These are phyloP conservation scores for Phytophthora kernoviae DNA, from an alignment of 352 stramenopile genomes.

Conservation along the genomic window DNA sequence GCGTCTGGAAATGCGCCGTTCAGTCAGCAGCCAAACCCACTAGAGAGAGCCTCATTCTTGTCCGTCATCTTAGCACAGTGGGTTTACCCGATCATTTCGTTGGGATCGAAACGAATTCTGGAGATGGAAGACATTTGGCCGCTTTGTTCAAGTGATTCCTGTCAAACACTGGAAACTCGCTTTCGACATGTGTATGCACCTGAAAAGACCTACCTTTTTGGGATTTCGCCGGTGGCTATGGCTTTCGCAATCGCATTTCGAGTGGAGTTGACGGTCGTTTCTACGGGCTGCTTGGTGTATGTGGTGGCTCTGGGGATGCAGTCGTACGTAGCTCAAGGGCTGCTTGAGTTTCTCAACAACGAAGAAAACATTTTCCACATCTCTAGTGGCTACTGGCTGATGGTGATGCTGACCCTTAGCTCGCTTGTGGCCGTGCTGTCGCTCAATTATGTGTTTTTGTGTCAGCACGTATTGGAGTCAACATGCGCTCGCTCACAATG, in stretches of 20 bases:
- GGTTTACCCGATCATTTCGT: constrained; percentile 48
- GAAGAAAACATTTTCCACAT: constrained; percentile 34
- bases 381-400: constrained; percentile 30
- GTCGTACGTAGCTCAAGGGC: constrained; percentile 19
- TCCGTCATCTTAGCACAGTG: constrained; percentile 54
- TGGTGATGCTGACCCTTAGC: constrained; percentile 21
- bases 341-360: constrained; percentile 31
- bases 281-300: constrained; percentile 22
- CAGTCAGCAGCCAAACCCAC: constrained; percentile 29
- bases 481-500: constrained; percentile 43
- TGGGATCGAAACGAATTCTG: constrained; percentile 32
- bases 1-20: constrained; percentile 10
- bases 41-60: constrained; percentile 39
- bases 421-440: constrained; percentile 22
- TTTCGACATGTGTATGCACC: constrained; percentile 26
- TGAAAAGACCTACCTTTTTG: constrained; percentile 2
- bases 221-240: constrained; percentile 17
- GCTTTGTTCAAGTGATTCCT: constrained; percentile 22
- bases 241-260: constrained; percentile 19
- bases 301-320: constrained; percentile 27
- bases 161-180: constrained; percentile 12
- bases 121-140: constrained; percentile 39
- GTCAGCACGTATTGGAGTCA: constrained; percentile 31
- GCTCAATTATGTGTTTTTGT: constrained; percentile 41
- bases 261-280: constrained; percentile 10